Evolutionary conservation across 2,329 filamentous ascomycete genomes (phyloP), one percentile per base, ranked within the genome.

Genomic region (Pseudogymnoascus sp.): DNA sequence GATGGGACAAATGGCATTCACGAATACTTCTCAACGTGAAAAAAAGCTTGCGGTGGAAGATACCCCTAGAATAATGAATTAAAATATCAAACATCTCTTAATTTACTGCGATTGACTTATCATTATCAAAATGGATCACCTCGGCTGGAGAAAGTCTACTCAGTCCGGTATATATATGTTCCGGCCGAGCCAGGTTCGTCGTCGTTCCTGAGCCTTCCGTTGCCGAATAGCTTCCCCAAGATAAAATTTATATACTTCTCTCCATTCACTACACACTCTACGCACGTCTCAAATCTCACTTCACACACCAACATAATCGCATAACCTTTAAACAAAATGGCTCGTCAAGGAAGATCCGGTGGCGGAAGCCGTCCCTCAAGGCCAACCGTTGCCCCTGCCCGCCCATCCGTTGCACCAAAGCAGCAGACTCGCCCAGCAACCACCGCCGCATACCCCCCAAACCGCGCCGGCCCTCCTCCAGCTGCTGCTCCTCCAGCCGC

Each of bases 281-380:
- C 10, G 5, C 50, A 14, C n/a, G 10, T 21, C 50, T 59, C 31
- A 47, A 59, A 24, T 31, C 62, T 40, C 62, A 62, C 24, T 42
- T 29, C 38, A 64, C 59, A 24, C 64, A 47, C 64, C 61, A 63
- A 33, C 61, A 44, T 62, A 33, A 53, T 61, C 62, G 64, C 64
- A 56, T 56, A 56, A 44, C 26, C 31, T 70, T 63, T 65, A 65
- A 65, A 66, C 75, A 82, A 76, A 65, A 93, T 93, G 90, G 79
- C 90, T 88, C 90, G 90, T 79, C 86, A 90, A 82, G 84, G 87
- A 76, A 85, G 88, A 77, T 80, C 83, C 77, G 84, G 79, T 73
- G 81, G 76, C 76, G 77, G 76, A 72, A 81, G 84, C 74, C 83
- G 86, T 69, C 85, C 86, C 66, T 76, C 84, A 67, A 87, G 89